These are phyloP conservation scores for Capniomyces stellatus DNA, from an alignment of 371 early-diverging fungal genomes.

Conservation along the genomic window DNA sequence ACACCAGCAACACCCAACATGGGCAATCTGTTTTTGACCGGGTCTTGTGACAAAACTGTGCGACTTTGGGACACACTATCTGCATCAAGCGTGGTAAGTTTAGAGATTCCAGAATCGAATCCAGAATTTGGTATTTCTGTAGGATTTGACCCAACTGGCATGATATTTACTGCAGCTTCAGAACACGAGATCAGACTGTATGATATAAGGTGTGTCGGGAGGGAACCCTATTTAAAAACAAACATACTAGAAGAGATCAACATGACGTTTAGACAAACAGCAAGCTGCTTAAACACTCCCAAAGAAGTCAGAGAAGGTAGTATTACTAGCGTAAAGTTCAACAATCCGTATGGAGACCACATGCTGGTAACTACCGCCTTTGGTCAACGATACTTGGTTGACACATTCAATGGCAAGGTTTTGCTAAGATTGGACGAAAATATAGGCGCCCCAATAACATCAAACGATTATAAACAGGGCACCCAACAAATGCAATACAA, in stretches of 20 bases:
- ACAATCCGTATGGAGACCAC: slow-evolving; percentile 11
- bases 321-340: slow-evolving; percentile 10
- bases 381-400: slow-evolving; percentile 44
- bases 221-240: slow-evolving; percentile 13
- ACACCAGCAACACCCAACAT: not conserved
- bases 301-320: not conserved
- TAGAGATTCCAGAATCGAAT: slow-evolving; percentile 10
- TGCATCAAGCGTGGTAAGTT: slow-evolving; percentile 2
- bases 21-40: slow-evolving; percentile 12
- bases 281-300: slow-evolving; percentile 4
- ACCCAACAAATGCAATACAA: not conserved
- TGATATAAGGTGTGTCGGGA: slow-evolving; percentile 43
- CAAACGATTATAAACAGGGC: not conserved
- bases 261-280: not conserved
- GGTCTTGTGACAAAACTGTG: slow-evolving; percentile 22
- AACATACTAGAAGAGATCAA: not conserved
- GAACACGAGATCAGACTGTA: slow-evolving; percentile 40
- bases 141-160: slow-evolving; percentile 62
- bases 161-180: slow-evolving; percentile 52
- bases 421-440: not conserved
- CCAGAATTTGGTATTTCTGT: slow-evolving; percentile 29
- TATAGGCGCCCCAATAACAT: not conserved
- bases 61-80: slow-evolving; percentile 13
- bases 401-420: slow-evolving; percentile 30
- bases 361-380: slow-evolving; percentile 50